Evolutionary conservation across 1,139 yeast species (phyloP).

Genomic region (Debaryomyces psychrophilus): DNA sequence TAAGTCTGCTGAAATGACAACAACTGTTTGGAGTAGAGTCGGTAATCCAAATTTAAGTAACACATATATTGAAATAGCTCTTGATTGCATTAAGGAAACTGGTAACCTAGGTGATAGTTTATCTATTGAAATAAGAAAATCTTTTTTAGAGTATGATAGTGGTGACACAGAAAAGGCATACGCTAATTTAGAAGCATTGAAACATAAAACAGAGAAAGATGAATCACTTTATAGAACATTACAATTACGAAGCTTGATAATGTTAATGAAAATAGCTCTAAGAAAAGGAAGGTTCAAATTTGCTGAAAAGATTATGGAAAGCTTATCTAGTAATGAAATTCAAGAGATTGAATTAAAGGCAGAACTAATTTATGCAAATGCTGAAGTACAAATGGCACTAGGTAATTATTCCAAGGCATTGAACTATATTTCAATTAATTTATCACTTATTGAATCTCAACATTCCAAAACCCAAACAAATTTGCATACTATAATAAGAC

Average conservation of each 20-base stretch:
- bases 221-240: conserved; percentile 40
- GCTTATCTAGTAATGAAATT: conserved; percentile 27
- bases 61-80: conserved; percentile 49
- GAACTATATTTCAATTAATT: conserved; percentile 30
- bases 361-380: conserved; percentile 31
- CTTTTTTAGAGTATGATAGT: conserved; percentile 33
- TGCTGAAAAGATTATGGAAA: conserved; percentile 28
- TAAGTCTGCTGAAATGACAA: conserved; percentile 48
- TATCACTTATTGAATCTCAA: conserved; percentile 26
- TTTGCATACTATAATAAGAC: conserved; percentile 42
- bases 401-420: conserved; percentile 42
- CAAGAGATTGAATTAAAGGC: conserved; percentile 36
- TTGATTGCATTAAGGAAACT: conserved; percentile 29
- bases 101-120: conserved; percentile 42
- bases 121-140: conserved; percentile 41
- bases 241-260: conserved; percentile 39
- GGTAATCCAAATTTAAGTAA: conserved; percentile 52
- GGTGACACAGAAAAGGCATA: conserved; percentile 47
- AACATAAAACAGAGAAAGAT: conserved; percentile 26
- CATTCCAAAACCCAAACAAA: conserved; percentile 28
- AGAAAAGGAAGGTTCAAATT: conserved; percentile 37
- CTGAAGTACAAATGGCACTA: conserved; percentile 32
- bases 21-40: conserved; percentile 55
- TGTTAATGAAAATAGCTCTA: conserved; percentile 40
- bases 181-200: conserved; percentile 29